Evolutionary conservation across 768 basidiomycete genomes (phyloP), one percentile per base, ranked within the genome.

Genomic region (Omphalotus guepiniiformis): DNA sequence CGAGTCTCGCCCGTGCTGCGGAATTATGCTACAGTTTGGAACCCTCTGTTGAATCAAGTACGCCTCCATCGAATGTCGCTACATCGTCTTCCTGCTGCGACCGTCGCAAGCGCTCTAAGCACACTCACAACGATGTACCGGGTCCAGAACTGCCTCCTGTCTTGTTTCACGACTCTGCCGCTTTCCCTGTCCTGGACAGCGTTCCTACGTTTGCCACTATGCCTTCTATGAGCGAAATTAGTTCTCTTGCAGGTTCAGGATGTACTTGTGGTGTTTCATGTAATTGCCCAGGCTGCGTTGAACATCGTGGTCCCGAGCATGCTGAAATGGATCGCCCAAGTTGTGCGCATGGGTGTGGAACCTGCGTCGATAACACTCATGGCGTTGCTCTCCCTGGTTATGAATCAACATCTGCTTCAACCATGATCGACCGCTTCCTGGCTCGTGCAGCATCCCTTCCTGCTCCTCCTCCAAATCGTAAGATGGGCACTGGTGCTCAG

Each of bases 191-290:
- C 11, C 43, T 56, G 23, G 48, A 58, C 11, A 41, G 63, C 21
- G 58, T 71, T 21, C 79, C 79, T 15, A 60, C 68, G 13, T 87
- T 82, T 52, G 69, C 73, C 19, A 61, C 64, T 12, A 82, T 88
- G 63, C 82, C 83, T 12, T 74, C 84, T 1, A 74, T 84, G 57
- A 79, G 74, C 55, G 66, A 70, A 35, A 72, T 83, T 36, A 66
- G 69, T 18, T 81, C 82, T 4, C 61, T 83, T 11, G 82, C 83
- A 2, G 82, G 79, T 12, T 75, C 84, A 2, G 84, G 82, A 2
- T 89, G 87, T 58, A 84, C 81, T 6, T 88, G 87, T 57, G 85
- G 85, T 25, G 61, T 78, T 35, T 65, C 67, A 32, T 90, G 87
- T 57, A 73, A 73, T 12, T 90, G 87, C 62, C 85, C 85, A 0